Base-by-base conservation (phyloP, 441 rosid species). In the Codiaeum variegatum region DNA sequence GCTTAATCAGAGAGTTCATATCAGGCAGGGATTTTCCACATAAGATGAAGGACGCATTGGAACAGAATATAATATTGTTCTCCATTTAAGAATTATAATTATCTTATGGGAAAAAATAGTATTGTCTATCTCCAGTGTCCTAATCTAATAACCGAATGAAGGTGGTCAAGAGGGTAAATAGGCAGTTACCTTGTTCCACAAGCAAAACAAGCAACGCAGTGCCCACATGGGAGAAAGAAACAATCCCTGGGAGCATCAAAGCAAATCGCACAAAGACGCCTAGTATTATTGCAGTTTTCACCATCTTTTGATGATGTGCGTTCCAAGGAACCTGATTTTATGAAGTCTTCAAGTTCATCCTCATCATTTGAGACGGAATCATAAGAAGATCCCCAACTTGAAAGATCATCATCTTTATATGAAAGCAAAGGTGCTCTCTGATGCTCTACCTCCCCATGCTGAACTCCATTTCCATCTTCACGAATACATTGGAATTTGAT, bases 151-250 rank as follows among this genome's bases (percentile, higher is more conserved):
- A 66, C 61, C 40, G 71, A 52, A 40, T 6, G 40, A 49, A 36
- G 62, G 26, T 23, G 58, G 32, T 36, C n/a, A 55, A 1, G 34
- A 7, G 59, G 47, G 63, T 26, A 52, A 40, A 70, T 40, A n/a
- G 28, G 71, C 32, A 54, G 46, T 76, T 91, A 93, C 99, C 98
- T 86, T 66, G 91, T 84, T 79, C 98, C 98, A 63, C 99, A 95
- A 6, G 77, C 94, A 78, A 84, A 91, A 80, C 97, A 95, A 74
- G 99, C 87, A 31, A 91, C 88, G 64, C 95, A 93, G 77, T 93
- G 98, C 38, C 99, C 99, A 73, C 99, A 95, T 26, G 97, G 97
- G 84, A 95, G 98, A 82, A 95, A 95, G 84, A 93, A 95, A 83
- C 99, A 93, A 77, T 90, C 98, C 79, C 99, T 91, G 16, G 97